Base-by-base conservation (phyloP, 352 stramenopile genomes). In the Globisporangium paroecandrum region DNA sequence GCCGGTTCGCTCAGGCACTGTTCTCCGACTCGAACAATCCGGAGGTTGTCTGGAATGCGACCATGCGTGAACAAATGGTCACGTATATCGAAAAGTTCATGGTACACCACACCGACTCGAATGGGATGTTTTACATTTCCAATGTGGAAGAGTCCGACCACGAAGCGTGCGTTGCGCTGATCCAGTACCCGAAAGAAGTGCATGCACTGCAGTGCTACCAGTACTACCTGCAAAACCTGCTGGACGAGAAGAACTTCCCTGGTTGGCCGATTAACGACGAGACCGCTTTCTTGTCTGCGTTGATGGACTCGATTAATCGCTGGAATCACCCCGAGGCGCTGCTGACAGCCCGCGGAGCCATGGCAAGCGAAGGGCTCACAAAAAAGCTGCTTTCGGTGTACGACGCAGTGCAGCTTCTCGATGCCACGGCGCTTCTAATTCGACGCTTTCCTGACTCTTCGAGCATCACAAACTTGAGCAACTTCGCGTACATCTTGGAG, bases 191-290 rank as follows among this genome's bases (percentile, higher is more conserved):
- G 41, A 78, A 85, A 36, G 82, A 96, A 78, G 88, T 94, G 4
- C 87, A 96, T 57, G 85, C 83, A 25, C 74, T 96, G 10, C 88
- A 96, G 69, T 93, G 85, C 69, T 93, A 96, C 57, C 86, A 94
- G 69, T 96, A 96, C 68, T 96, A 96, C 25, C 64, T 96, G 24
- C 83, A 94, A 71, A 96, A 96, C 62, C 69, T 96, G 25, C 66
- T 96, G 25, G 86, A 96, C 58, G 88, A 95, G 58, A 85, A 91
- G 60, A 78, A 84, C 46, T 96, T 93, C 65, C 88, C 88, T n/a
- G 85, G 85, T n/a, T 96, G 88, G 88, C 83, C 86, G 55, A 94
- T 96, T 49, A 94, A 94, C 67, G 84, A 94, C 55, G 86, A 91
- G 57, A 49, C 79, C 51, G 82, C 88, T 24, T 95, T 95, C 59